Percentiles rank a stretch among this genome's conserved stretches.
Conservation (phyloP, 1,284 basidiomycete genomes). For the Ceratobasidium sp. region DNA sequence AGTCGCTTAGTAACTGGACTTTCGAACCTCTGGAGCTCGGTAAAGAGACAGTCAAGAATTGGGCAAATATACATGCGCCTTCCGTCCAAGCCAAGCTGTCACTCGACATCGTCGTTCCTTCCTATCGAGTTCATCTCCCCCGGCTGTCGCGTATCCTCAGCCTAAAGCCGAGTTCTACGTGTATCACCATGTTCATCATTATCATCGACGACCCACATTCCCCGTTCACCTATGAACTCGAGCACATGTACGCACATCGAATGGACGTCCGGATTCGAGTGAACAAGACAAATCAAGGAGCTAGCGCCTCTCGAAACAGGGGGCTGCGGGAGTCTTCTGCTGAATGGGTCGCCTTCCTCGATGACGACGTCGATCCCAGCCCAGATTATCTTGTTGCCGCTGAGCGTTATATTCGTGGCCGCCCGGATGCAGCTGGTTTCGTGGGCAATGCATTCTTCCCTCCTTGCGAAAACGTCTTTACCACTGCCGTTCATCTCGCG, state of each 20-base stretch:
- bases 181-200: conserved; percentile 65
- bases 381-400: conserved; percentile 60
- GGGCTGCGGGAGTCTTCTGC: conserved; percentile 62
- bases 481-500: conserved; percentile 64
- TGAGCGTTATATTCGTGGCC: conserved; percentile 60
- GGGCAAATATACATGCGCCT: conserved; percentile 41
- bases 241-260: conserved; percentile 55
- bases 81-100: conserved; percentile 55
- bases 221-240: conserved; percentile 53
- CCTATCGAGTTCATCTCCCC: conserved; percentile 62
- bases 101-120: conserved; percentile 66
- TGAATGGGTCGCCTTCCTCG: conserved; percentile 64
- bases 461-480: conserved; percentile 61
- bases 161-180: conserved; percentile 58
- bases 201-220: conserved; percentile 68
- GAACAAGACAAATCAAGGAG: conserved; percentile 60
- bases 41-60: conserved; percentile 54
- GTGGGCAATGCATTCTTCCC: conserved; percentile 65
- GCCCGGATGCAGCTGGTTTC: conserved; percentile 64
- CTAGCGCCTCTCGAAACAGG: conserved; percentile 63
- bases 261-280: conserved; percentile 62
- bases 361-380: conserved; percentile 66
- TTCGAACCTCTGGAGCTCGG: conserved; percentile 60
- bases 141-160: conserved; percentile 60
- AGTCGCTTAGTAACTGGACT: conserved; percentile 61